Percentiles rank a stretch among this genome's conserved stretches.
Evolutionary conservation across 1,284 basidiomycete species (phyloP).

Genomic region (Apiotrichum veenhuisii): DNA sequence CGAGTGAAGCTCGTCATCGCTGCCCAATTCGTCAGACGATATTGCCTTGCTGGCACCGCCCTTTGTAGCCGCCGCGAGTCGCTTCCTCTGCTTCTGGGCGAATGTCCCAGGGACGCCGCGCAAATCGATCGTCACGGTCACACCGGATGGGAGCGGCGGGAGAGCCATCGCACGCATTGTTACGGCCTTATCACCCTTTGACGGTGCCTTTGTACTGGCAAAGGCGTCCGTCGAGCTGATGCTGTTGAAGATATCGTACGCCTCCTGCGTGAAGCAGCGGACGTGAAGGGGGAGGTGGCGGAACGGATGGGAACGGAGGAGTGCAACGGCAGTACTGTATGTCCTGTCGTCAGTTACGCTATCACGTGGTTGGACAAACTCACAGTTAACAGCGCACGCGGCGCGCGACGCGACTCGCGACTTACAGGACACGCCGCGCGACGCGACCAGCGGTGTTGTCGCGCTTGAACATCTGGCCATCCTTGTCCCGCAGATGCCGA

Average conservation of each 20-base stretch:
- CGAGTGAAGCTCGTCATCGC: not conserved
- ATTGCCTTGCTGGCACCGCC: constrained; percentile 46
- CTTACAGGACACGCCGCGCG: constrained; percentile 39
- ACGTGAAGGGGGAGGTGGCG: constrained; percentile 47
- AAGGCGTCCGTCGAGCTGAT: no score
- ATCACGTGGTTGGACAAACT: no score
- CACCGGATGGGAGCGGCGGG: constrained; percentile 53
- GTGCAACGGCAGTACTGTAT: constrained; percentile 40
- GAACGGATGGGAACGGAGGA: constrained; percentile 28
- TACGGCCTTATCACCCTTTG: no score
- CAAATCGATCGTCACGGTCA: constrained; percentile 58
- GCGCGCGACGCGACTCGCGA: no score
- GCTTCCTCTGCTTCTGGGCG: constrained; percentile 39
- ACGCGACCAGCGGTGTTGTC: constrained; percentile 38
- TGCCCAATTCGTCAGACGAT: constrained; percentile 38
- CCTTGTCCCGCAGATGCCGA: constrained; percentile 45
- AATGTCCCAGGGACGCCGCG: constrained; percentile 66
- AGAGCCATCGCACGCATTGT: not conserved
- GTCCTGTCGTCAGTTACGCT: no score
- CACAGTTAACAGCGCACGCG: no score
- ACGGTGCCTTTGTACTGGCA: not conserved
- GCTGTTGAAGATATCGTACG: not conserved
- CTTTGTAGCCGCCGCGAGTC: no score
- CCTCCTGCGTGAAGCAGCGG: constrained; percentile 62
- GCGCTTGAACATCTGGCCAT: constrained; percentile 31